These are phyloP conservation scores for Kazachstania viticola DNA, from an alignment of 805 yeast species.

Conservation along the genomic window DNA sequence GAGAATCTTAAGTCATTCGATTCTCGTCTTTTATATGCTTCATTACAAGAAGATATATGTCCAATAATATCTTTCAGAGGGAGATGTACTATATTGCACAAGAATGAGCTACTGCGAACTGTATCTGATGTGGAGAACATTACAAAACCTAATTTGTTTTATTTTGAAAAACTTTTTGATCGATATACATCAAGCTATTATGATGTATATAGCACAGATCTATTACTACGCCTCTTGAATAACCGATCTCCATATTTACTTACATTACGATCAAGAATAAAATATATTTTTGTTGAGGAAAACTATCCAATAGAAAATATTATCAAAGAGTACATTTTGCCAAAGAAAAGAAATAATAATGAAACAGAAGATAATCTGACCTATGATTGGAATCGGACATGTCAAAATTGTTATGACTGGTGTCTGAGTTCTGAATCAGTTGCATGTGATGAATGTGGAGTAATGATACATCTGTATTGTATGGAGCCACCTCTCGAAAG, in stretches of 20 bases:
- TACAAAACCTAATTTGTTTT: constrained; percentile 55
- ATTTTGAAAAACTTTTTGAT: constrained; percentile 78
- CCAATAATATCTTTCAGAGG: constrained; percentile 72
- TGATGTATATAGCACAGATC: constrained; percentile 58
- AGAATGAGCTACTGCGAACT: constrained; percentile 46
- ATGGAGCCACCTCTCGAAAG: constrained; percentile 71
- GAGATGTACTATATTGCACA: constrained; percentile 55
- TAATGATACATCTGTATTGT: constrained; percentile 68
- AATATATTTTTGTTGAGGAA: constrained; percentile 62
- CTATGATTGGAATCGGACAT: constrained; percentile 28
- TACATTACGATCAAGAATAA: constrained; percentile 57
- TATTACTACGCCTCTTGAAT: constrained; percentile 44
- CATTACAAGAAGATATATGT: constrained; percentile 77
- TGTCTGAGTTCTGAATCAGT: constrained; percentile 63
- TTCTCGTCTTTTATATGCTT: constrained; percentile 67
- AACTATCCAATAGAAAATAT: constrained; percentile 20
- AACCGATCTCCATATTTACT: constrained; percentile 37
- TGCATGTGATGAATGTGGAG: constrained; percentile 66
- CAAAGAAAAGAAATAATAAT: neutral
- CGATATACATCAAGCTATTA: constrained; percentile 74
- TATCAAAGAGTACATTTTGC: constrained; percentile 14
- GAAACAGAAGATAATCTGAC: neutral
- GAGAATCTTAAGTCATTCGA: constrained; percentile 40
- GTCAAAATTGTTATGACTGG: constrained; percentile 80
- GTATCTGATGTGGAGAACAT: constrained; percentile 38